A percentile compares a stretch with the other conserved stretches of the same genome.
Conservation (phyloP, 208 protist species). For the Acanthamoeba triangularis region DNA sequence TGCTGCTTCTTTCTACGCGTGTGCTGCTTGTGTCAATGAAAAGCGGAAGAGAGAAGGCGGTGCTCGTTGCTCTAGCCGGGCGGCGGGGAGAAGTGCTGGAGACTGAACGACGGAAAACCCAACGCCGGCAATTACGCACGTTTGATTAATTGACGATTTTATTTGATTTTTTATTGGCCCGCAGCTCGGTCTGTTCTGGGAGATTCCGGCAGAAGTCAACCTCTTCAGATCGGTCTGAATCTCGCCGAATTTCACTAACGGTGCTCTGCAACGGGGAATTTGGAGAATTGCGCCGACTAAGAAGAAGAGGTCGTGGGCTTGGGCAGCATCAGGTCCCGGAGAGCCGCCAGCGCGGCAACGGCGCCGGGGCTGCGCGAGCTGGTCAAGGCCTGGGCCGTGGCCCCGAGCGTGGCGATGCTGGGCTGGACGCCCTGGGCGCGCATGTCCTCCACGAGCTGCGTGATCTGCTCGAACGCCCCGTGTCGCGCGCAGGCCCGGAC, state of each 20-base stretch:
- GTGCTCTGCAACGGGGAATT: no score
- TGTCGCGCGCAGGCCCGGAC: background rate
- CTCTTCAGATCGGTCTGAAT: no score
- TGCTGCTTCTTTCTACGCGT: background rate
- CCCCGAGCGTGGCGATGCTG: background rate
- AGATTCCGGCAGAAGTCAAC: no score
- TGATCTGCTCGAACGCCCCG: background rate
- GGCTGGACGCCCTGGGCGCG: background rate
- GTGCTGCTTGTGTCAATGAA: background rate
- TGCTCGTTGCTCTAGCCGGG: background rate
- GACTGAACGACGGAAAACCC: background rate
- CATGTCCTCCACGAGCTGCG: background rate
- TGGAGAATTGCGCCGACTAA: no score
- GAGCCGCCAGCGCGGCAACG: no score
- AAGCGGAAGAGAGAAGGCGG: background rate
- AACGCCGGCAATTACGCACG: no score
- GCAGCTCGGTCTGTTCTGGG: no score
- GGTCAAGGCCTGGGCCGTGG: background rate
- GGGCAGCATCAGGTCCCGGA: no score
- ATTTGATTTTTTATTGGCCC: no score
- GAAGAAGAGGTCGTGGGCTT: no score
- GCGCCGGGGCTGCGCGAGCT: background rate
- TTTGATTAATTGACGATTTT: no score
- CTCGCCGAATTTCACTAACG: no score
- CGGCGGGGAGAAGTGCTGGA: background rate